Evolutionary conservation across 2,329 filamentous ascomycete species (phyloP).

Genomic region (Akanthomyces lecanii): DNA sequence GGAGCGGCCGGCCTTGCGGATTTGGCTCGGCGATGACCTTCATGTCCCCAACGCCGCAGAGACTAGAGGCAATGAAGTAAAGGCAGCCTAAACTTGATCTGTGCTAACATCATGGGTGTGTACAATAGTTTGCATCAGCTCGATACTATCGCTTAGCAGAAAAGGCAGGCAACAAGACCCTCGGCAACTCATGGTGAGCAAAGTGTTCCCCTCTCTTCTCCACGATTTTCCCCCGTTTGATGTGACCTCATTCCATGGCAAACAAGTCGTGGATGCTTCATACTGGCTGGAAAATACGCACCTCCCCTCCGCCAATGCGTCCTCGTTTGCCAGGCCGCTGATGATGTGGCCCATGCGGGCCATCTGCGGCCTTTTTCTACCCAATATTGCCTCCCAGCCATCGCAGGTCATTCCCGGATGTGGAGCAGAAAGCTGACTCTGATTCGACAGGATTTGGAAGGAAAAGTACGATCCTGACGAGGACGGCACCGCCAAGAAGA

Average conservation of each 20-base stretch:
- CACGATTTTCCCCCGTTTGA: not conserved
- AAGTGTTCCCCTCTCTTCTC: not conserved
- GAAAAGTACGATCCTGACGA: conserved; percentile 72
- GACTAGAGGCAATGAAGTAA: too few relatives aligned
- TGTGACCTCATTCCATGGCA: not conserved
- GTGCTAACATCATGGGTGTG: conserved; percentile 8
- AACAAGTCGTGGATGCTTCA: not conserved
- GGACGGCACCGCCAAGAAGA: conserved; percentile 31
- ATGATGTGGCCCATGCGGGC: conserved; percentile 11
- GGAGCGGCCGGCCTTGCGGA: too few relatives aligned
- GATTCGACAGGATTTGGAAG: conserved; percentile 81
- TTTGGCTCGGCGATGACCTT: not conserved
- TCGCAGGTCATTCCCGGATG: not conserved
- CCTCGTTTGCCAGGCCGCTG: not conserved
- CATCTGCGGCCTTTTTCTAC: not conserved
- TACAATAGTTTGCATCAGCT: conserved; percentile 66
- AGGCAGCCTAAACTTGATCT: too few relatives aligned
- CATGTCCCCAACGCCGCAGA: not conserved
- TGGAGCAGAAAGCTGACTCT: not conserved
- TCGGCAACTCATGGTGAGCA: conserved; percentile 91
- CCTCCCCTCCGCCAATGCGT: not conserved
- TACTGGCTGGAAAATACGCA: not conserved
- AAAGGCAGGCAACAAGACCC: conserved; percentile 78
- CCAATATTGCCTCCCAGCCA: not conserved
- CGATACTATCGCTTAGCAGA: conserved; percentile 92